Base-by-base conservation (phyloP, 768 basidiomycete genomes). In the Mycena indigotica region DNA sequence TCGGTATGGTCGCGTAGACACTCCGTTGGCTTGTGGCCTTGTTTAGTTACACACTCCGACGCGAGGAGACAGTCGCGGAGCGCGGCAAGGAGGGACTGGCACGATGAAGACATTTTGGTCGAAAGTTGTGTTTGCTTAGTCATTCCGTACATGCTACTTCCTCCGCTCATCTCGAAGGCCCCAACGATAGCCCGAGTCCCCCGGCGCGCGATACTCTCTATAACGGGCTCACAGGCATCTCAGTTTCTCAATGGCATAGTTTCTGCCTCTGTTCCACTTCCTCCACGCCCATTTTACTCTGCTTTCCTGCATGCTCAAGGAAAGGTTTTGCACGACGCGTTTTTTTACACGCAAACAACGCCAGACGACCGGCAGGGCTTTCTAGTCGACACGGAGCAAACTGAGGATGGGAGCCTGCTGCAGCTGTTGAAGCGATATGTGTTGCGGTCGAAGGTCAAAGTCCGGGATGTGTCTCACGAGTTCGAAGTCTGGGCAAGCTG, bases 281-380 rank as follows among this genome's bases (percentile, higher is more conserved):
- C 75, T 35, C 66, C 75, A n/a, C 73, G 80, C 15, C 87, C 86
- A 3, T 79, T 83, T 55, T 94, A 85, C 69, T 84, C 87, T 40
- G 82, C 86, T 0, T 84, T 94, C 67, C 74, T 95, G 16, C 87
- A 91, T 67, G 87, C 93, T 52, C 90, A 93, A 94, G 96, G 96
- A 38, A 83, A 95, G 68, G 85, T 98, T 28, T 76, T 97, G 45
- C 88, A 94, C 68, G 95, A 98, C 70, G 74, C 89, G 50, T 95
- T 98, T 72, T 78, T 97, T 60, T 91, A 93, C 70, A 85, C 88
- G 15, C 75, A 78, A 26, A 72, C 76, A 10, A 73, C 74, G 41
- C 65, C 70, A 35, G 72, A 72, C 19, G 76, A 83, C 13, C 71
- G 77, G 21, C 73, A 70, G 16, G 83, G 81, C 17, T 92, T 87